Evolutionary conservation across 495 filamentous ascomycete genomes (phyloP), one percentile per base, ranked within the genome.

Genomic region (Talaromyces borbonicus): DNA sequence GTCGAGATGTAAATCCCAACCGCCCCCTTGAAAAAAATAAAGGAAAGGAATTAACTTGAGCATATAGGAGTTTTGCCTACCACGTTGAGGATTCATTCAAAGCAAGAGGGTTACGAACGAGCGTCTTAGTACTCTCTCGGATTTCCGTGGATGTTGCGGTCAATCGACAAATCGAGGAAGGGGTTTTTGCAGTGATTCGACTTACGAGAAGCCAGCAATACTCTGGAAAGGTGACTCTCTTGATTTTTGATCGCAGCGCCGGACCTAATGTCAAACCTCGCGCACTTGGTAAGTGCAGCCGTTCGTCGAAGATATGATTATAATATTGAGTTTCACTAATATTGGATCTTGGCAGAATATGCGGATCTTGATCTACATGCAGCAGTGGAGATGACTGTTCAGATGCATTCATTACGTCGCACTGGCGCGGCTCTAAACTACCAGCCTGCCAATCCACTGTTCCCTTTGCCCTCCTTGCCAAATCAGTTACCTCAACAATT

Each of bases 131-230:
- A 22, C 78, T 75, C 31, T 83, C 88, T n/a, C 79, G 86, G 18
- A 79, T 94, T 25, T 74, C 81, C 24, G 78, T 90, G 29, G 75
- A 78, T 31, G 78, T 81, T 1, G 80, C 95, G 8, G 75, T 97
- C 39, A 80, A 85, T 50, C 78, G 87, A 45, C 89, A 94, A 59
- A 84, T 92, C 31, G 57, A 87, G 22, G 90, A 96, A 62, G 90
- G 92, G 16, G 92, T 98, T 11, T 78, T 81, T 35, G 92, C 84
- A 18, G 83, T 96, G 16, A 78, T 83, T 12, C 81, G 85, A 46
- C 76, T 98, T 12, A 80, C 81, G 29, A 67, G 73, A 5, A 62
- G 67, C 33, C 76, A 84, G 22, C 84, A 94, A 52, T 66, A 70
- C 24, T 76, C 71, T 1, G 78, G 81, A 38, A 84, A 79, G 51